phyloP scores from a whole-genome alignment of 176 grass and related monocot genomes.

The Aegilops speltoides region DNA sequence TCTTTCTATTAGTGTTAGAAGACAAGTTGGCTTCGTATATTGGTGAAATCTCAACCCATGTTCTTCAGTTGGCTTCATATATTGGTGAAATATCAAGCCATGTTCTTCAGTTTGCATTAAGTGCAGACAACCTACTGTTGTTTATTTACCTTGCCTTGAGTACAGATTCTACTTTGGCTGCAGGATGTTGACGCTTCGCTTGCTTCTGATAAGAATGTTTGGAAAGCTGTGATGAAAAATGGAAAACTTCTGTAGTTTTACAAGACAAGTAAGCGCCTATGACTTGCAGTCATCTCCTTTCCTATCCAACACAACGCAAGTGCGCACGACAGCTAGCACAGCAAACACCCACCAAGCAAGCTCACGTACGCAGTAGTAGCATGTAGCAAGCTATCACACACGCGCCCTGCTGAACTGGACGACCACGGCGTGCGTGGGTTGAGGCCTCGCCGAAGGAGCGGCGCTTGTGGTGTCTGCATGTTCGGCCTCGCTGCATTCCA shows the following conservation, averaged over 20 bases:
- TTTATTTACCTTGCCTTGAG: neutral
- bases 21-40: neutral
- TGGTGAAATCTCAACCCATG: neutral
- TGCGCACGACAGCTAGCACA: too few relatives aligned
- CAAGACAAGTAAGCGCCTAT: slow-evolving; percentile 42
- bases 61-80: neutral
- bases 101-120: neutral
- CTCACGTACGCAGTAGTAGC: too few relatives aligned
- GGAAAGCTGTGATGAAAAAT: slow-evolving; percentile 59
- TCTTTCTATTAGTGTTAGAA: neutral
- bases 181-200: slow-evolving; percentile 59
- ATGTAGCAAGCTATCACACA: too few relatives aligned
- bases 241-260: slow-evolving; percentile 52
- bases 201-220: slow-evolving; percentile 51
- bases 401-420: too few relatives aligned
- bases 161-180: neutral
- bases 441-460: too few relatives aligned
- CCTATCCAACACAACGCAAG: too few relatives aligned
- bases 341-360: too few relatives aligned
- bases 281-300: too few relatives aligned
- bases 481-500: too few relatives aligned
- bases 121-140: neutral
- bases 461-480: too few relatives aligned
- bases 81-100: too few relatives aligned
- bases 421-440: too few relatives aligned